Evolutionary conservation across 345 rosid genomes (phyloP), one percentile per base, ranked within the genome.

Genomic region (Hypericum androsaemum): DNA sequence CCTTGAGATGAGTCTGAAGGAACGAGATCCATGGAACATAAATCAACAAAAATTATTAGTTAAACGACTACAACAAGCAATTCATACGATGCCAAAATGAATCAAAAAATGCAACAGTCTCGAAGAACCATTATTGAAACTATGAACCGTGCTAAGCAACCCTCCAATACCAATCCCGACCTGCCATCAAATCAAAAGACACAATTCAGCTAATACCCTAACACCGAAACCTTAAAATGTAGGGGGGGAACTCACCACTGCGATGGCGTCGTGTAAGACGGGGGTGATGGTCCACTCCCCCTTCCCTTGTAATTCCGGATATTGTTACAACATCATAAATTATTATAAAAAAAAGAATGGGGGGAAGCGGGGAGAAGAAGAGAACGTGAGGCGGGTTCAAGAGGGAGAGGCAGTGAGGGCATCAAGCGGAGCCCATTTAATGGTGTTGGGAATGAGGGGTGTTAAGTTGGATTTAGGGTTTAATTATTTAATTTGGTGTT

Each of bases 361-460:
- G 35, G 1, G 43, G 12, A n/a, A n/a, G n/a, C n/a, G n/a, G n/a
- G n/a, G n/a, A 7, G n/a, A 50, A 7, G 5, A 11, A 41, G 10
- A 41, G 36, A 14, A 89, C 97, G 8, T 79, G 51, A 57, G 73
- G 66, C 56, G 83, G 87, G 75, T 63, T 39, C 43, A 90, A 42
- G 76, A 84, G 89, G 54, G 98, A 88, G 55, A 90, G 92, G 10
- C 98, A 90, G 10, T 92, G 96, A 28, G 96, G 95, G 67, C 95
- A 90, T 2, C 98, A 95, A 67, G 92, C 76, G 2, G 84, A 74
- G 17, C 95, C 98, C n/a, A n/a, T n/a, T n/a, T n/a, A n/a, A n/a
- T n/a, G n/a, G n/a, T n/a, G n/a, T n/a, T n/a, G n/a, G n/a, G n/a
- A n/a, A n/a, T n/a, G n/a, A n/a, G n/a, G n/a, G n/a, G n/a, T n/a